Evolutionary conservation across 2,329 filamentous ascomycete genomes (phyloP), one percentile per base, ranked within the genome.

Genomic region (Alternaria sp.): DNA sequence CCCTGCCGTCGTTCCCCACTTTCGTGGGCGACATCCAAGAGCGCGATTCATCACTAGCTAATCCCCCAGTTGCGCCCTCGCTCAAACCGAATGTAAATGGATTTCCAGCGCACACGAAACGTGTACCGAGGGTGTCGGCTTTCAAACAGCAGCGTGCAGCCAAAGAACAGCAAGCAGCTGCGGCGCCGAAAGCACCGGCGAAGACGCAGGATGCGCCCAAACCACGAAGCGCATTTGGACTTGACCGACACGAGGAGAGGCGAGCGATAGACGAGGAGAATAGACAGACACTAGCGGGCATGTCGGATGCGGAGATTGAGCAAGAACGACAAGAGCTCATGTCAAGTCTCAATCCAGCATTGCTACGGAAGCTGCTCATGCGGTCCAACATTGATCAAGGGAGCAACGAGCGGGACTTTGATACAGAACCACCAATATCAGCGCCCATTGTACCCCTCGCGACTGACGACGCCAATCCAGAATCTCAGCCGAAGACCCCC

Each of bases 81-180:
- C 80, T 86, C 39, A 86, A 85, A 51, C 80, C 82, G 21, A 77
- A 70, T 51, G 62, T 82, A 4, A 88, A 86, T 11, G 95, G 95
- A 1, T 98, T 98, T 68, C 95, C 95, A n/a, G 87, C 88, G 58
- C 93, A 93, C 76, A 95, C 90, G 77, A 92, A 91, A 75, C 88
- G 93, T 65, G 84, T 82, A 11, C 67, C 67, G 55, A 85, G 85
- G 56, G 79, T 86, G 7, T 97, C 93, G 2, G 85, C 90, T 2
- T 97, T 97, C 81, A 96, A 92, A 75, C 88, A 91, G 70, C 86
- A 88, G 71, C 83, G 85, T 60, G 74, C 72, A 8, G 71, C 72
- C 13, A 74, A 76, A 45, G 63, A 70, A 21, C 65, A 70, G 44
- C 66, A 70, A 41, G 58, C 54, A 26, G 39, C 61, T 1, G 44